Base-by-base conservation (phyloP, 352 stramenopile genomes). In the Pythium scleroteichum region DNA sequence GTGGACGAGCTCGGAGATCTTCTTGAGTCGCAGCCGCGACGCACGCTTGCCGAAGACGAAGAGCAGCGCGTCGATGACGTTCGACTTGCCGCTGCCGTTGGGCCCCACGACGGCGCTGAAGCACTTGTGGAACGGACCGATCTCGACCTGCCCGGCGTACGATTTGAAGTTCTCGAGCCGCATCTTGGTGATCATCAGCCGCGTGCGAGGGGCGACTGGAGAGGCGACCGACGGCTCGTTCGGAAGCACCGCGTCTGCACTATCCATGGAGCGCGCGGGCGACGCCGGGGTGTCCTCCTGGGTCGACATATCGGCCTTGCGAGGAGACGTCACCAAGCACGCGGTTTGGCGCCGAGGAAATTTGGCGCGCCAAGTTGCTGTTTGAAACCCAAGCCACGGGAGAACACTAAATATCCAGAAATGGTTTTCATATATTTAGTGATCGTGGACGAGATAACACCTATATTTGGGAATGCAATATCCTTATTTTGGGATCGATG, bases 21-120 rank as follows among this genome's bases (percentile, higher is more conserved):
- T 95, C 61, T 94, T 95, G 5, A 96, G 73, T 1, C 97, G 92
- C 27, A 99, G 77, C 73, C 99, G 99, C 62, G 98, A 99, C 42
- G 98, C 98, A 42, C 97, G 89, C 73, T 99, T 99, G 53, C 98
- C 98, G 74, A 99, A 99, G 6, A 99, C 98, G 72, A 99, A 99
- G 14, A 99, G 90, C 78, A 99, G 95, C 55, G 98, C 98, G 73
- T 99, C 98, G 53, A 99, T 99, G 17, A 99, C 96, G 72, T 99
- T 99, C 19, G 95, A 99, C 79, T 99, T 99, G 50, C 98, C 98
- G 55, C 94, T 99, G 40, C 97, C 98, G 72, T 99, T 99, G 22
- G 97, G 97, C 5, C 98, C 98, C 10, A 99, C 96, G 22, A 99
- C 94, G 17, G 92, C 92, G 54, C 90, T 98, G 80, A 99, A 99